Evolutionary conservation across 2,329 filamentous ascomycete genomes (phyloP).

Genomic region (Fusarium citri): DNA sequence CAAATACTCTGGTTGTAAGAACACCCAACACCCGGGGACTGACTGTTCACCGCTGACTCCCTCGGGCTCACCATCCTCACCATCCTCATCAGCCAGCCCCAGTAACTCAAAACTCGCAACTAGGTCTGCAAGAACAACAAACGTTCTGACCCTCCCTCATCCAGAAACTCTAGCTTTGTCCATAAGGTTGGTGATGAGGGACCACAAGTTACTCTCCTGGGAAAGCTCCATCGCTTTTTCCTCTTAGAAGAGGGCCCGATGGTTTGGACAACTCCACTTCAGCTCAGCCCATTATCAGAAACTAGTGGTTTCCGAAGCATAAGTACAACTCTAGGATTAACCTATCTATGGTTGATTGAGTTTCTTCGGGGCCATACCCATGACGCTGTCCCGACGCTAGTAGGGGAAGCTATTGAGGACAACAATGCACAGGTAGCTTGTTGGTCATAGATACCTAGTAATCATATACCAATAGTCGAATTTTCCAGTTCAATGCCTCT

Average conservation of each 20-base stretch:
- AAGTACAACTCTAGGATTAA: background rate
- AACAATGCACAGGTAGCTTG: background rate
- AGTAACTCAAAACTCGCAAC: background rate
- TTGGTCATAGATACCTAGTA: background rate
- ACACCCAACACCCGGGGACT: background rate
- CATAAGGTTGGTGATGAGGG: background rate
- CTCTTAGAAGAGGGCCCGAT: background rate
- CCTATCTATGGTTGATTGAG: background rate
- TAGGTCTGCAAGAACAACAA: conserved; percentile 13
- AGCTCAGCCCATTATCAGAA: conserved; percentile 3
- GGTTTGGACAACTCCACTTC: conserved; percentile 7
- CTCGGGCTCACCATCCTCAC: background rate
- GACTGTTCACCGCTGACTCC: background rate
- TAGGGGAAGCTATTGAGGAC: background rate
- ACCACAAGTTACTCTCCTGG: background rate
- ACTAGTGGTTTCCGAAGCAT: background rate
- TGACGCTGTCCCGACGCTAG: conserved; percentile 6
- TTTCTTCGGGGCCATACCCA: background rate
- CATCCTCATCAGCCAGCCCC: conserved; percentile 16
- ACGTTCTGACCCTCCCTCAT: background rate
- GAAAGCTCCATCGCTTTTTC: background rate
- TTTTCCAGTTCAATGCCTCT: background rate
- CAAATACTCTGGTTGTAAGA: background rate
- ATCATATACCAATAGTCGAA: background rate
- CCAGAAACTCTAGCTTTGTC: background rate